Percentiles rank a stretch among this genome's conserved stretches.
Conservation (phyloP, 2,329 filamentous ascomycete species). For the Emmonsiellopsis sp. region DNA sequence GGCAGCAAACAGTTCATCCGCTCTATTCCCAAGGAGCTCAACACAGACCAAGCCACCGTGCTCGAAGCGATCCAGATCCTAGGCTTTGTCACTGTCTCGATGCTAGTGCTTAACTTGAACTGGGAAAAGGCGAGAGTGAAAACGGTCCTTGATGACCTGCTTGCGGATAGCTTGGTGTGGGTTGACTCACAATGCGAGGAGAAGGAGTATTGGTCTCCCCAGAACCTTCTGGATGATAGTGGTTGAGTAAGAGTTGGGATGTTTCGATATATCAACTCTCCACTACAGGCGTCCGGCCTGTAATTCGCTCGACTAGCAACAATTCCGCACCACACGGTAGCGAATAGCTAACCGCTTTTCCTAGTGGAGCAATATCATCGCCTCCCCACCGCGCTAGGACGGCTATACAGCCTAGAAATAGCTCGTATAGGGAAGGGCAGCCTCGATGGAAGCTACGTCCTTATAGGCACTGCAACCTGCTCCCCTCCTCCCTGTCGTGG, state of each 20-base stretch:
- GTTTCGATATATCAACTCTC: not conserved
- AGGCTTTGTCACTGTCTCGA: slow-evolving; percentile 80
- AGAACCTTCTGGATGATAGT: slow-evolving; percentile 35
- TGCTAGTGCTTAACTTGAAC: slow-evolving; percentile 75
- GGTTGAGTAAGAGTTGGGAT: slow-evolving; percentile 15
- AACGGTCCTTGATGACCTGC: slow-evolving; percentile 82
- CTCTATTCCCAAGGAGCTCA: slow-evolving; percentile 89
- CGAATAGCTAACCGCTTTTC: too few species aligned
- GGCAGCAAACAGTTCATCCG: slow-evolving; percentile 81
- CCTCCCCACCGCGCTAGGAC: too few species aligned
- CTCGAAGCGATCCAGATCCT: slow-evolving; percentile 84
- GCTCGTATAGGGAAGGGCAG: too few species aligned
- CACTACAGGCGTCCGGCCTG: too few species aligned
- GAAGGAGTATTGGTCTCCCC: slow-evolving; percentile 77
- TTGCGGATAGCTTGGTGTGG: slow-evolving; percentile 88
- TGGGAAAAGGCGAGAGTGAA: slow-evolving; percentile 81
- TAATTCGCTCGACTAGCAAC: too few species aligned
- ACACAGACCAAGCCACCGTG: slow-evolving; percentile 85
- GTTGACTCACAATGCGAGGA: slow-evolving; percentile 78
- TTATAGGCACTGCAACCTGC: too few species aligned
- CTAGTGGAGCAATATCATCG: too few species aligned
- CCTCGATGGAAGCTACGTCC: too few species aligned
- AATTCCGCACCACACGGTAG: too few species aligned
- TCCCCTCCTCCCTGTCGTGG: too few species aligned
- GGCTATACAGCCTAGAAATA: too few species aligned